Evolutionary conservation across 345 rosid species (phyloP), one percentile per base, ranked within the genome.

Genomic region (Citrus trifoliata): DNA sequence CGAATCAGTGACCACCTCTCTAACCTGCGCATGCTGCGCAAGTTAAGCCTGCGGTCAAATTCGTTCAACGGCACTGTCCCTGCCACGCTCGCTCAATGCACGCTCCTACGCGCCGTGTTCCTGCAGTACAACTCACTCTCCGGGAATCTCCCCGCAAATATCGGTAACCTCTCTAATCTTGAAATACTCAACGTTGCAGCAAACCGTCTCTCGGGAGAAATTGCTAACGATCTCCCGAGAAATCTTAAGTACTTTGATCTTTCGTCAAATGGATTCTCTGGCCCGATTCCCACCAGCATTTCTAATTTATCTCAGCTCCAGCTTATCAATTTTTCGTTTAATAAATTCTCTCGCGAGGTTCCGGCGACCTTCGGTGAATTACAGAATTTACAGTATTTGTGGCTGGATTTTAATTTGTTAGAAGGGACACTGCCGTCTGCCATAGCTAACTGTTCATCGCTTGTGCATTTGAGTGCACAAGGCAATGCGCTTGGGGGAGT

Each of bases 61-160:
- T 85, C 78, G 35, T 79, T 95, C 80, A 92, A 91, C 79, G 97
- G 98, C 71, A 87, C 90, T 4, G 85, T 95, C 59, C 99, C 98
- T 73, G 27, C 87, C 30, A 87, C 95, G 3, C 88, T 93, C 76
- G 86, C 95, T 10, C 85, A 87, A 86, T 91, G 96, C 90, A 83
- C 89, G 46, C 89, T 89, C 82, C 85, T 96, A 4, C 90, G 90
- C 56, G 75, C 95, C 61, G 83, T 94, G 32, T 96, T 88, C 82
- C 86, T 96, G 60, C 97, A 96, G 87, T 88, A 91, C 79, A 96
- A 96, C 92, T 91, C 94, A 22, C 85, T 94, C 86, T 86, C 95
- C 85, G 99, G 98, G n/a, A 77, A 73, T 25, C 84, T 96, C 7
- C 97, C 99, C 1, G 69, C 68, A 58, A 90, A 76, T 65, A 70